Base-by-base conservation (phyloP, 2,329 filamentous ascomycete genomes). In the Aspergillus sp. region DNA sequence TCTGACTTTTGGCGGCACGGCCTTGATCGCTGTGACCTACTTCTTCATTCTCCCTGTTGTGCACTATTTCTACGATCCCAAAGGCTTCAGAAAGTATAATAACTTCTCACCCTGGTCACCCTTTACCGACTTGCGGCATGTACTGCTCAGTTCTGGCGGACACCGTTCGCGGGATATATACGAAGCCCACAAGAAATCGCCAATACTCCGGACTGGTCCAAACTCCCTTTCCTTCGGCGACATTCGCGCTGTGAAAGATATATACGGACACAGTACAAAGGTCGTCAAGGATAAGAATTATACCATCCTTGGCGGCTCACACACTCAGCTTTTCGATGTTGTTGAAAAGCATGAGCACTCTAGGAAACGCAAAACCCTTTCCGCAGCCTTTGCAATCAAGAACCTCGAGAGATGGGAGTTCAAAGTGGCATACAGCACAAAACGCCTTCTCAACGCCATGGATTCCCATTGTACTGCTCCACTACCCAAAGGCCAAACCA, bases 361-460 rank as follows among this genome's bases (percentile, higher is more conserved):
- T 1, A 71, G 78, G 7, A 84, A 84, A 67, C 76, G 82, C 17
- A 79, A 80, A 54, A 72, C 81, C 2, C 67, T 84, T 4, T 78
- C 80, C 3, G 74, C 75, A 0, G 81, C 82, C 0, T 84, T 82
- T 55, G 81, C 82, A 0, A 63, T 81, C 52, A 81, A 81, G 68
- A 83, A 83, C 60, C 76, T 84, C 1, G 80, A 83, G 62, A 74
- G 71, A 6, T 84, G 81, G 81, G 81, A 84, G 59, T 76, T 77
- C 68, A 84, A 83, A 60, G 80, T 84, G 2, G 77, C 78, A 11
- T 80, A 84, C 58, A 84, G 82, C 66, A 72, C 75, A 0, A 68
- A 75, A 14, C 72, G 77, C 11, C 67, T 83, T 21, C 70, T 83
- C 43, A 70, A 64, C 8, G 73, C 77, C 40, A 73, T 79, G 23